Evolutionary conservation across 2,329 filamentous ascomycete species (phyloP).

Genomic region (Aspergillus hiratsukae): DNA sequence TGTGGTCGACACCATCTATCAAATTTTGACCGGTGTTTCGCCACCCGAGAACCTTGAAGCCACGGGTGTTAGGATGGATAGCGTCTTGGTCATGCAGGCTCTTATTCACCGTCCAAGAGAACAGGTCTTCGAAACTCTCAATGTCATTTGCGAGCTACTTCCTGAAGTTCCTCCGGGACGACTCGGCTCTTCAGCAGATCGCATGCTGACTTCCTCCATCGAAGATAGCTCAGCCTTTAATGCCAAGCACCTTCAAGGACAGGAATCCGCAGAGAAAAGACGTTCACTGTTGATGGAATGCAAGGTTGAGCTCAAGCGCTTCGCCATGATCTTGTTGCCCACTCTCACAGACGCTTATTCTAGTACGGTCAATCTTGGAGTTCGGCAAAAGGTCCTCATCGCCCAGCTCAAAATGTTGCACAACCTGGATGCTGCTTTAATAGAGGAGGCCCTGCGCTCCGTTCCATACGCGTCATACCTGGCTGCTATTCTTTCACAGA

Average conservation of each 20-base stretch:
- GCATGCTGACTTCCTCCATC: conserved; percentile 42
- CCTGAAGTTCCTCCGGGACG: conserved; percentile 66
- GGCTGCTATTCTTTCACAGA: conserved; percentile 89
- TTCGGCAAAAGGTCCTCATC: conserved; percentile 88
- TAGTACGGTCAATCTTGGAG: conserved; percentile 91
- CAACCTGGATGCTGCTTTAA: conserved; percentile 78
- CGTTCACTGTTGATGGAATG: conserved; percentile 78
- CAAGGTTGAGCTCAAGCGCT: conserved; percentile 80
- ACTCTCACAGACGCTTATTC: conserved; percentile 96
- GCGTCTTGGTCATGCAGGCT: conserved; percentile 97
- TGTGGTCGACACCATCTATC: conserved; percentile 94
- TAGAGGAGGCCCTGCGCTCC: conserved; percentile 77
- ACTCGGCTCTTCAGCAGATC: conserved; percentile 49
- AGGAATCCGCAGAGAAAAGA: conserved; percentile 67
- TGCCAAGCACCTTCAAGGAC: conserved; percentile 33
- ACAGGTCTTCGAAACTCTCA: conserved; percentile 94
- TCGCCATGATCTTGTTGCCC: conserved; percentile 87
- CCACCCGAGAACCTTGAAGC: conserved; percentile 67
- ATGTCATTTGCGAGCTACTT: conserved; percentile 92
- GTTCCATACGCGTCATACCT: conserved; percentile 95
- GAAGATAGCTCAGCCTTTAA: conserved; percentile 42
- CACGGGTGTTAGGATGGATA: conserved; percentile 68
- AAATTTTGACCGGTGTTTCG: conserved; percentile 93
- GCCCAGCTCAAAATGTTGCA: conserved; percentile 98
- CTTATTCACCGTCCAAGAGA: conserved; percentile 92